Base-by-base conservation (phyloP, 352 stramenopile species). In the Phytopythium delawarense region DNA sequence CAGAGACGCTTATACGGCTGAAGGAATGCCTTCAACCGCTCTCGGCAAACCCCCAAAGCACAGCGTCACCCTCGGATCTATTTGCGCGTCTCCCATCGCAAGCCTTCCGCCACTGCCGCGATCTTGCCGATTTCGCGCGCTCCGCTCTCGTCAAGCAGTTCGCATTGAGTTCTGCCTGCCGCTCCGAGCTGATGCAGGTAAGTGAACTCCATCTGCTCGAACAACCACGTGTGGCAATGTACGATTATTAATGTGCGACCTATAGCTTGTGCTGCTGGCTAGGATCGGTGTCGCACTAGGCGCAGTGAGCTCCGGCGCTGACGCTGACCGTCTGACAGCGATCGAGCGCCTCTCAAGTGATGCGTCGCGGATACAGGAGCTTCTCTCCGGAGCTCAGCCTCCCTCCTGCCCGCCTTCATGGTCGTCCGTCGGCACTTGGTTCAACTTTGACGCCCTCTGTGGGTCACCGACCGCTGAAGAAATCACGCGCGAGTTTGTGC, bases 151-250 rank as follows among this genome's bases (percentile, higher is more conserved):
- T 78, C 40, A 82, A 78, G 59, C 65, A 76, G 23, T 73, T 65
- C 32, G 66, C 65, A 45, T 54, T 82, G 25, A 79, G 62, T 44
- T 61, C 57, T 40, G 62, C 53, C 5, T 55, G 61, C 12, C 76
- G 71, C 32, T 59, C 63, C 21, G 74, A 85, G 28, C 55, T 85
- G 39, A 51, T 85, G 20, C 74, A 85, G 76, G 76, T 81, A 74
- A 35, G 7, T 50, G 21, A 21, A 23, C 12, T 63, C 18, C 12
- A 8, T n/a, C 12, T 50, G 18, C 23, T 34, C 7, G 6, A 23
- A 2, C 57, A 40, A 53, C 37, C 37, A 6, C 39, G 13, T 20
- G 15, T 15, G 48, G 23, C 7, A 37, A 20, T 25, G 35, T 2
- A 54, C 48, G 25, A 15, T 5, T 23, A 11, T n/a, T 20, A 8